Evolutionary conservation across 2,329 filamentous ascomycete genomes (phyloP), one percentile per base, ranked within the genome.

Genomic region (Aspergillus awamori): DNA sequence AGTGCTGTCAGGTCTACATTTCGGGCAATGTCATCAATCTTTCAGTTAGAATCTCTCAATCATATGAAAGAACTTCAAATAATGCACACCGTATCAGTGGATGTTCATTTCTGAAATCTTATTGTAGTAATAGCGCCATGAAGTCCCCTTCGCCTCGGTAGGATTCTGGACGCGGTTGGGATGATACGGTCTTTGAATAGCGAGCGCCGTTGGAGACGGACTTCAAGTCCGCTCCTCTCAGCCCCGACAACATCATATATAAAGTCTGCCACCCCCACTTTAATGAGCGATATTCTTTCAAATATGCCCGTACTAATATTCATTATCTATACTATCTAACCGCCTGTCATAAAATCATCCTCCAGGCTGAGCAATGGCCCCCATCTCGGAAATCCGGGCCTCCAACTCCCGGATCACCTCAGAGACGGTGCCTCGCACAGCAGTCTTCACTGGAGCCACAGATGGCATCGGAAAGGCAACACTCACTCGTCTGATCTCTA

Each of bases 401-500:
- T 57, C 54, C 28, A 57, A 57, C 43, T 26, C 41, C 43, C 39
- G 10, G 38, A 47, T 49, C 28, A 57, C 41, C 6, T 6, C 17
- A 20, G 26, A n/a, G 15, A 57, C 54, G 6, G 26, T 13, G 4
- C 54, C 54, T 24, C 54, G 38, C 15, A 26, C 28, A 1, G 26
- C 41, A n/a, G 41, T 57, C 20, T 57, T 57, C 20, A 48, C 43
- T 15, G 54, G 54, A 6, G 54, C 54, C 11, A 57, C 54, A 8
- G 54, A 47, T 13, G 54, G 54, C n/a, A 57, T 57, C 2, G 54
- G 54, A n/a, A 47, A 48, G 17, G 54, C 54, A 15, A 49, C 54
- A 7, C 43, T 57, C 5, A 48, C 28, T 17, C 54, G 43, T 15
- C 43, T 48, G 2, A 38, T 57, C 8, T 11, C 10, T 13, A 57